Evolutionary conservation across 805 yeast species (phyloP).

Genomic region (Candida michaelii): DNA sequence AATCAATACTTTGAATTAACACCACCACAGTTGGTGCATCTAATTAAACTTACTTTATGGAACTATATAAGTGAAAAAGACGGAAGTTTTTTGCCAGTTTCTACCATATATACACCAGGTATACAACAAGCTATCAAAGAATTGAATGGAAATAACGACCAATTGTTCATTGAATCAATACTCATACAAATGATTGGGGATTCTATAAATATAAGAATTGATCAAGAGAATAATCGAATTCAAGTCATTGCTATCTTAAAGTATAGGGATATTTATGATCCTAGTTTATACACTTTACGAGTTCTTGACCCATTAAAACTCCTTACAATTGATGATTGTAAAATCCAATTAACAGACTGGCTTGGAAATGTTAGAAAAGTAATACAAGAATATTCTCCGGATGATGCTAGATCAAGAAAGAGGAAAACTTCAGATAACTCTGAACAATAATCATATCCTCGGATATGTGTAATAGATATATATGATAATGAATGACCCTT

Average conservation of each 20-base stretch:
- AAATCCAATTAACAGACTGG: slow-evolving; percentile 24
- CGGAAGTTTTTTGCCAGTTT: slow-evolving; percentile 8
- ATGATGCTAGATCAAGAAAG: slow-evolving; percentile 9
- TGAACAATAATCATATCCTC: not conserved
- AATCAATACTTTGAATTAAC: slow-evolving; percentile 17
- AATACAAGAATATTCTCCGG: slow-evolving; percentile 10
- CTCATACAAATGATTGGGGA: slow-evolving; percentile 15
- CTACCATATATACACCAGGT: not conserved
- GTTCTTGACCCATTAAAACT: slow-evolving; percentile 21
- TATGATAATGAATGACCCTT: not conserved
- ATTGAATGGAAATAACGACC: slow-evolving; percentile 3
- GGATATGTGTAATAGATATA: not conserved
- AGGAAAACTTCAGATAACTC: slow-evolving; percentile 9
- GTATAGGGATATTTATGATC: slow-evolving; percentile 34
- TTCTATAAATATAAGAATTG: slow-evolving; percentile 26
- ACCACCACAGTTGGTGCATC: slow-evolving; percentile 18
- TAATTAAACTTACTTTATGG: slow-evolving; percentile 29
- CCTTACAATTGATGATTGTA: slow-evolving; percentile 20
- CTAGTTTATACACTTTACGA: slow-evolving; percentile 18
- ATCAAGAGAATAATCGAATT: slow-evolving; percentile 22
- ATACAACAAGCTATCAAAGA: slow-evolving; percentile 2
- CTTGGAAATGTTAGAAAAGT: slow-evolving; percentile 16
- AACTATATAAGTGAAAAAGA: slow-evolving; percentile 14
- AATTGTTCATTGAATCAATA: slow-evolving; percentile 11
- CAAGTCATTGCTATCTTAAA: slow-evolving; percentile 19